Evolutionary conservation across 352 stramenopile species (phyloP), one percentile per base, ranked within the genome.

Genomic region (Elongisporangium senticosum): DNA sequence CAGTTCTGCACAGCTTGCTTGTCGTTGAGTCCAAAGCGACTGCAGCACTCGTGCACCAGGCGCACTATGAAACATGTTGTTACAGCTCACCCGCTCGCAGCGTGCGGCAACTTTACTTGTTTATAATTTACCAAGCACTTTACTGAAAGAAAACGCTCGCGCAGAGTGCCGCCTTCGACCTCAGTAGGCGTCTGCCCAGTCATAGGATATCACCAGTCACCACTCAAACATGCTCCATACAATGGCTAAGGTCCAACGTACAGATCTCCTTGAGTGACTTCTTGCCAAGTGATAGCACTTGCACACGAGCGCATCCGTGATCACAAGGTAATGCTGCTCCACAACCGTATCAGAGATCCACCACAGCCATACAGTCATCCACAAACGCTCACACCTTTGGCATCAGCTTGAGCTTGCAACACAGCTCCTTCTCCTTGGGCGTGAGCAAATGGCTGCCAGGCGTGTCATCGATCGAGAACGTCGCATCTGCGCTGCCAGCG

Each of bases 261-360:
- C 98, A 83, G 24, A 97, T 87, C 14, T 94, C 83, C 62, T 87
- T 89, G 20, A 84, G 82, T 50, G 77, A 86, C 53, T 87, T 79
- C 67, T 89, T 79, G 22, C 78, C 53, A 92, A 67, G 53, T 79
- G 68, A 64, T 86, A 88, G 71, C 83, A 83, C 75, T 97, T 79
- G 67, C 88, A 86, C 69, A 99, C 89, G 15, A 99, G 64, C 14
- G 86, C 93, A 39, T 96, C 96, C 70, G 98, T 99, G 56, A 98
- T 96, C 58, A 98, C 83, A 51, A 98, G 67, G 73, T 98, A 99
- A 66, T 97, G 89, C 70, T 92, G 55, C 19, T 58, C 22, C 6
- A 49, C 26, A 56, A 13, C 50, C 20, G 56, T 5, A 56, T 54
- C 21, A 52, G 33, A 17, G 39, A 43, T 5, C 55, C 21, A 28